A percentile compares a stretch with the other conserved stretches of the same genome.
phyloP scores from a whole-genome alignment of 2,329 filamentous ascomycete genomes.

The Ophiostoma ips region DNA sequence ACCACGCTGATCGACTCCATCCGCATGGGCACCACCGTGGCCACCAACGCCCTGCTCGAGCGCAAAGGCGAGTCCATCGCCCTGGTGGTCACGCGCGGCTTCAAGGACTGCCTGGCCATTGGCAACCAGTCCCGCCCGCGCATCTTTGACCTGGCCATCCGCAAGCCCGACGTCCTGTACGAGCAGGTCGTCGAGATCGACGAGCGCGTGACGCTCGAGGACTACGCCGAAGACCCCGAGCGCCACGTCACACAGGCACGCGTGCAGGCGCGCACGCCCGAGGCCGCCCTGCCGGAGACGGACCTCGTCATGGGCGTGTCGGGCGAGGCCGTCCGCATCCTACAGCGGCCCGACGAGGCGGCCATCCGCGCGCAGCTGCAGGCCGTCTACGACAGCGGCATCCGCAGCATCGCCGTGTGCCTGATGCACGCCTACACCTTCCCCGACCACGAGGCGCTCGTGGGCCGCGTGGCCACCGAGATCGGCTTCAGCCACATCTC shows the following conservation, averaged over 20 bases:
- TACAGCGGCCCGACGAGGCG: slow-evolving; percentile 45
- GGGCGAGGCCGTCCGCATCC: slow-evolving; percentile 59
- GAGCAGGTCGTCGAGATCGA: slow-evolving; percentile 77
- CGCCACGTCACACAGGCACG: slow-evolving; percentile 42
- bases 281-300: slow-evolving; percentile 25
- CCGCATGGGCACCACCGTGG: slow-evolving; percentile 90
- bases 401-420: slow-evolving; percentile 75
- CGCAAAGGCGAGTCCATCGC: slow-evolving; percentile 82
- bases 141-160: slow-evolving; percentile 83
- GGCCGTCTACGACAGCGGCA: slow-evolving; percentile 53
- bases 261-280: slow-evolving; percentile 33
- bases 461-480: slow-evolving; percentile 62
- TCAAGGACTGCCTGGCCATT: slow-evolving; percentile 76
- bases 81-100: slow-evolving; percentile 75
- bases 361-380: slow-evolving; percentile 47
- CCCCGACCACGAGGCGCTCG: slow-evolving; percentile 66
- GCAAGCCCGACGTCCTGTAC: slow-evolving; percentile 77
- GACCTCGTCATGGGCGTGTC: slow-evolving; percentile 58
- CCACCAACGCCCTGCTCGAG: slow-evolving; percentile 82
- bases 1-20: slow-evolving; percentile 78
- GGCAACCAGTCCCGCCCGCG: slow-evolving; percentile 81
- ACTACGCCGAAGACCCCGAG: slow-evolving; percentile 78
- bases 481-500: slow-evolving; percentile 77
- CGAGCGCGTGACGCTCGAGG: slow-evolving; percentile 80
- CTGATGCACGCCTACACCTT: slow-evolving; percentile 90